phyloP scores from a whole-genome alignment of 2,329 filamentous ascomycete species.

The Penicillium sp. region DNA sequence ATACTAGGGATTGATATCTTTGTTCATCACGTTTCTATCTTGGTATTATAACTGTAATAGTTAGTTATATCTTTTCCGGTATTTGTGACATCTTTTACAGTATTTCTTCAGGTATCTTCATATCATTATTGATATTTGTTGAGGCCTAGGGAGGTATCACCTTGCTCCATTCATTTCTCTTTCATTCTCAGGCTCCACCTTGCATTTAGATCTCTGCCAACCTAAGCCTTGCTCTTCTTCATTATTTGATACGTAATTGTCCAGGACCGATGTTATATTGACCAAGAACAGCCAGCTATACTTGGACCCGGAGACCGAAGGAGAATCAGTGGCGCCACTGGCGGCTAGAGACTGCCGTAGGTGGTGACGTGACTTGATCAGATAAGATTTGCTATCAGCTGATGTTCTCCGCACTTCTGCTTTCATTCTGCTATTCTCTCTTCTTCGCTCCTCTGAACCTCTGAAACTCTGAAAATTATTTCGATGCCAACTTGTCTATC shows the following conservation, averaged over 20 bases:
- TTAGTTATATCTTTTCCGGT: too few relatives aligned
- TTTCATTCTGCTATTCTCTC: neutral
- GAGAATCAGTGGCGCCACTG: neutral
- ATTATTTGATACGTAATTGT: slow-evolving; percentile 37
- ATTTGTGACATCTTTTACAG: too few relatives aligned
- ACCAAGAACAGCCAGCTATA: slow-evolving; percentile 57
- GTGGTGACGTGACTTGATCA: slow-evolving; percentile 23
- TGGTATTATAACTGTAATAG: too few relatives aligned
- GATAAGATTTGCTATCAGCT: slow-evolving; percentile 34
- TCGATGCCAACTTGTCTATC: neutral
- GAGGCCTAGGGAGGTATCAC: too few relatives aligned
- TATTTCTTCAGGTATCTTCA: too few relatives aligned
- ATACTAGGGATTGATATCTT: too few relatives aligned
- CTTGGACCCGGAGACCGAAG: slow-evolving; percentile 43
- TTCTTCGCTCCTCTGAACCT: neutral
- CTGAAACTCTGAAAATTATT: too few relatives aligned
- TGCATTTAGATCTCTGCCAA: too few relatives aligned
- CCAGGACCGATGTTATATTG: slow-evolving; percentile 49
- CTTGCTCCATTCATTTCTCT: too few relatives aligned
- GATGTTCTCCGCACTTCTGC: slow-evolving; percentile 15
- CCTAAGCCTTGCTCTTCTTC: neutral
- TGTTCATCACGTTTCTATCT: too few relatives aligned
- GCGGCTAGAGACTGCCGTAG: neutral
- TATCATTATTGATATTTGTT: too few relatives aligned
- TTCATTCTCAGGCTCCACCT: too few relatives aligned